phyloP scores from a whole-genome alignment of 257 asterid species.

The Parsonsia alboflavescens region DNA sequence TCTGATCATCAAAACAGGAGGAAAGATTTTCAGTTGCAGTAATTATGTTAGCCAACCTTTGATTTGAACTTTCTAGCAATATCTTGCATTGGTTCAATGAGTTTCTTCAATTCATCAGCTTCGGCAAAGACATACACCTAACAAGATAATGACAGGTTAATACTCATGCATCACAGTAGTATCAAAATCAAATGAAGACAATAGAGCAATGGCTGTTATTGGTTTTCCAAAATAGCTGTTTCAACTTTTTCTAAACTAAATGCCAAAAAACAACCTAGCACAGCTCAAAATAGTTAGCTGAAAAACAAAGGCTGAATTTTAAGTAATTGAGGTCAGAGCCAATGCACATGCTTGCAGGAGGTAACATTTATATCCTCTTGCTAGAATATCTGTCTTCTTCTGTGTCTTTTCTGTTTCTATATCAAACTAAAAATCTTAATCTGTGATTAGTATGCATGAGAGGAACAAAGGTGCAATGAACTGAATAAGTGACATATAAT shows the following conservation, averaged over 20 bases:
- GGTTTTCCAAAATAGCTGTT: too few species aligned
- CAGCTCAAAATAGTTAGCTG: too few species aligned
- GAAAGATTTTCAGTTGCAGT: constrained; percentile 1
- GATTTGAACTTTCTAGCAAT: constrained; percentile 73
- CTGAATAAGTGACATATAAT: constrained; percentile 12
- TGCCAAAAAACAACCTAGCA: too few species aligned
- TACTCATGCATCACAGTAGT: neutral
- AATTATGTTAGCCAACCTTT: constrained; percentile 43
- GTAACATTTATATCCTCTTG: neutral
- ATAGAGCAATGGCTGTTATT: neutral
- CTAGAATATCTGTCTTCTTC: neutral
- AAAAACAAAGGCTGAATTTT: too few species aligned
- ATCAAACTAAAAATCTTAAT: neutral
- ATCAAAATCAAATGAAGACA: neutral
- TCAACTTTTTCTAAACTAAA: too few species aligned
- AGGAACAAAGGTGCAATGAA: neutral
- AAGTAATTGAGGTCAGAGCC: too few species aligned
- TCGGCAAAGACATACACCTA: constrained; percentile 83
- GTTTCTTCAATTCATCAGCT: constrained; percentile 50
- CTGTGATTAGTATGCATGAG: neutral
- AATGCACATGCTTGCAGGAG: neutral
- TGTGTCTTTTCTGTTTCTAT: neutral
- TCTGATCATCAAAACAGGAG: constrained; percentile 10
- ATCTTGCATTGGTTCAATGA: constrained; percentile 56
- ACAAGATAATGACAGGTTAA: constrained; percentile 18